phyloP scores from a whole-genome alignment of 2,329 filamentous ascomycete species.

The Sporothrix mexicana region DNA sequence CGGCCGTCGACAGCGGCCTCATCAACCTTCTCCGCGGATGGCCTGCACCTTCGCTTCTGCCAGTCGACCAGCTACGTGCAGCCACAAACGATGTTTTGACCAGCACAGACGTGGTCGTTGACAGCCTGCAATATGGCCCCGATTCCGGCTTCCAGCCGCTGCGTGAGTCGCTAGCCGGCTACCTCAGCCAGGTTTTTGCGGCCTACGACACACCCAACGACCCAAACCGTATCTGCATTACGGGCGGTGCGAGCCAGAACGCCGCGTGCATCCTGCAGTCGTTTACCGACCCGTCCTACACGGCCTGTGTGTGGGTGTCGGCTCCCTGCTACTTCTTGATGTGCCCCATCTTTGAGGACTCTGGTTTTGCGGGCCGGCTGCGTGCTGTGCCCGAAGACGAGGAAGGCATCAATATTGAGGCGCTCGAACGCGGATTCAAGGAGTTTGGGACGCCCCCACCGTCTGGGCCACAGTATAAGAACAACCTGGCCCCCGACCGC shows the following conservation, averaged over 20 bases:
- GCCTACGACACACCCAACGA: constrained; percentile 42
- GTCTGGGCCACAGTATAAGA: constrained; percentile 17
- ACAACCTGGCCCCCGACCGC: constrained; percentile 58
- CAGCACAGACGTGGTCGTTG: constrained; percentile 58
- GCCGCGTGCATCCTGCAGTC: constrained; percentile 77
- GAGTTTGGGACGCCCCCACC: neutral
- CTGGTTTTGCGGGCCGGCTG: constrained; percentile 71
- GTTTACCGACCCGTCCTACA: constrained; percentile 79
- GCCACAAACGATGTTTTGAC: constrained; percentile 67
- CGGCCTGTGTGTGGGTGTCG: constrained; percentile 77
- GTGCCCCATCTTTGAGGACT: constrained; percentile 83
- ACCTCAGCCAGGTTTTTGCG: constrained; percentile 69
- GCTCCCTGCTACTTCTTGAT: constrained; percentile 85
- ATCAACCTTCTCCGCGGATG: constrained; percentile 74
- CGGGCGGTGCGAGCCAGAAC: constrained; percentile 84
- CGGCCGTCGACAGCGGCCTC: constrained; percentile 40
- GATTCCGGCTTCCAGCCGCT: constrained; percentile 76
- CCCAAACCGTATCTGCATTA: constrained; percentile 73
- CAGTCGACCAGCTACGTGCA: constrained; percentile 64
- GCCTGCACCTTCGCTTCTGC: constrained; percentile 69
- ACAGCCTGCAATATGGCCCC: constrained; percentile 78
- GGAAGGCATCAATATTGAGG: constrained; percentile 74
- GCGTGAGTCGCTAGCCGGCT: constrained; percentile 69
- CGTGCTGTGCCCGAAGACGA: constrained; percentile 76
- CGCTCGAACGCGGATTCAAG: constrained; percentile 54